phyloP scores from a whole-genome alignment of 805 yeast genomes.

The Candida odintsovae region DNA sequence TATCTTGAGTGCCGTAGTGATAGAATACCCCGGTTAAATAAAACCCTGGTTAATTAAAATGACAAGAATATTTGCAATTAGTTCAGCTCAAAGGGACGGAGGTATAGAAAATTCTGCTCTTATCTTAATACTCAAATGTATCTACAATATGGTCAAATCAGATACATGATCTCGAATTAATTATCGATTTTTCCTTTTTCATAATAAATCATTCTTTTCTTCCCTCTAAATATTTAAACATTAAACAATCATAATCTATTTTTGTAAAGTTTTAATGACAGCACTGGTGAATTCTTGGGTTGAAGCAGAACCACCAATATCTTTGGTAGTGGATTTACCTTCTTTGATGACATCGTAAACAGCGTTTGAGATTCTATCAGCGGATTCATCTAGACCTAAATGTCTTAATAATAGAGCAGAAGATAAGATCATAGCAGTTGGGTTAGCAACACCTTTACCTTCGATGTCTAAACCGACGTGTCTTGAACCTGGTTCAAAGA shows the following conservation, averaged over 20 bases:
- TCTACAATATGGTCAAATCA: not conserved
- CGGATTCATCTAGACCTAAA: conserved; percentile 78
- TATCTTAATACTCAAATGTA: too few relatives aligned
- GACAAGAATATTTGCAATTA: too few relatives aligned
- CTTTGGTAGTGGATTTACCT: conserved; percentile 79
- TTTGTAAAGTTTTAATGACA: conserved; percentile 43
- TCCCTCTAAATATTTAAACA: not conserved
- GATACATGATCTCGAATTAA: not conserved
- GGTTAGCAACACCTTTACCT: conserved; percentile 94
- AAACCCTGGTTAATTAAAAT: too few relatives aligned
- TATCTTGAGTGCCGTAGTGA: too few relatives aligned
- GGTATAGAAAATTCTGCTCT: too few relatives aligned
- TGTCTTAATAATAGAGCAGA: conserved; percentile 91
- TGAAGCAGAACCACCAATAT: conserved; percentile 84
- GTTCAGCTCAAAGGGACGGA: too few relatives aligned
- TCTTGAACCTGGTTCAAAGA: conserved; percentile 99
- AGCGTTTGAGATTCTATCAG: conserved; percentile 84
- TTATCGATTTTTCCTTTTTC: not conserved
- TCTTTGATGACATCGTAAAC: conserved; percentile 87
- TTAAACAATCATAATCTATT: not conserved
- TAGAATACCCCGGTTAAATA: too few relatives aligned
- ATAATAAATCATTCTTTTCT: not conserved
- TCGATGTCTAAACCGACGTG: conserved; percentile 96
- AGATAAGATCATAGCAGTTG: conserved; percentile 94
- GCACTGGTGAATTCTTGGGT: conserved; percentile 96